Conservation (phyloP, 768 basidiomycete genomes). For the Dacryopinax spathularia region DNA sequence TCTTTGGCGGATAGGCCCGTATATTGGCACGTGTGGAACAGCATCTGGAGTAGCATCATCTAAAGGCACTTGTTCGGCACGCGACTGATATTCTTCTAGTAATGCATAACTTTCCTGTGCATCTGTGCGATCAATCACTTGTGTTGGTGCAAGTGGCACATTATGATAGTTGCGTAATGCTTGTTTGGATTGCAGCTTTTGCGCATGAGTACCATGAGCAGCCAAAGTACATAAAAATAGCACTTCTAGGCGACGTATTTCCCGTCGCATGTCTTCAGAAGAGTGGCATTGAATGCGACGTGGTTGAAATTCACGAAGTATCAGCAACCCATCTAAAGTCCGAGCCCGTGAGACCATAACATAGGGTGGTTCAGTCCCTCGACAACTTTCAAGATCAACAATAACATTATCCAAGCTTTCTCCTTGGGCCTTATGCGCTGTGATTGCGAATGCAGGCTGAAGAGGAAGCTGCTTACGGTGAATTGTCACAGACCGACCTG, state of each 20-base stretch:
- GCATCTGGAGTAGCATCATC: too few species aligned
- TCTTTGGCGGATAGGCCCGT: too few species aligned
- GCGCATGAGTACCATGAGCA: not conserved
- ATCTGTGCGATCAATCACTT: too few species aligned
- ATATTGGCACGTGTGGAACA: too few species aligned
- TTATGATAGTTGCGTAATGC: too few species aligned
- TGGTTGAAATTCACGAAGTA: constrained; percentile 20
- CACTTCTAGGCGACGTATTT: not conserved
- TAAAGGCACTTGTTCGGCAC: too few species aligned
- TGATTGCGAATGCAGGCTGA: constrained; percentile 28
- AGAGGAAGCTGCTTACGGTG: constrained; percentile 27
- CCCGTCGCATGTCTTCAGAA: not conserved
- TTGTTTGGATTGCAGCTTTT: too few species aligned
- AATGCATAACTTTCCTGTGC: too few species aligned
- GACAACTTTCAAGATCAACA: constrained; percentile 23
- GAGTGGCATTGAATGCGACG: not conserved
- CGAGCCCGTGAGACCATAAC: constrained; percentile 30
- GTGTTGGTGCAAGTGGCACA: too few species aligned
- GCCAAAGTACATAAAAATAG: not conserved
- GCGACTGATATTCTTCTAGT: too few species aligned
- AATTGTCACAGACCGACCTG: constrained; percentile 13
- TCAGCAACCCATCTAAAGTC: constrained; percentile 21
- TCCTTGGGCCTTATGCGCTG: constrained; percentile 31
- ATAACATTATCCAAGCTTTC: constrained; percentile 22
- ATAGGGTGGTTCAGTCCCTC: constrained; percentile 27